These are phyloP conservation scores for Xylaria palmicola DNA, from an alignment of 495 filamentous ascomycete species.

Conservation along the genomic window DNA sequence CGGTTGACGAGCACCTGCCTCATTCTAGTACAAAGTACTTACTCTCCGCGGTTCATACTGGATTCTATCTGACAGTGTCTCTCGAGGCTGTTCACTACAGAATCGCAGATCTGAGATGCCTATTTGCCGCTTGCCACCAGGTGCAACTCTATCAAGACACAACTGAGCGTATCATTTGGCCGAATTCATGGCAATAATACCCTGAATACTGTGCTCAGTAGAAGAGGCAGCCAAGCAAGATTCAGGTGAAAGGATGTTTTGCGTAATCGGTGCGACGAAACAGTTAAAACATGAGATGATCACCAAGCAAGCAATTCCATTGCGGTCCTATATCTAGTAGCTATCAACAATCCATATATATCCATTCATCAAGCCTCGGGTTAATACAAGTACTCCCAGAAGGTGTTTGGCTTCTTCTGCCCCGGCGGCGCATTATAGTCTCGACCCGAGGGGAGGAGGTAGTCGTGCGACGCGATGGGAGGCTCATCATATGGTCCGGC, in stretches of 20 bases:
- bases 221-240: no score
- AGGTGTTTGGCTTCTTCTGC: not conserved
- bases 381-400: not conserved
- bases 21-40: not conserved
- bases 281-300: not conserved
- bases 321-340: not conserved
- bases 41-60: not conserved
- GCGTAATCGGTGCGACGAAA: not conserved
- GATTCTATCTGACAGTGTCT: not conserved
- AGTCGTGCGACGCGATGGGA: not conserved
- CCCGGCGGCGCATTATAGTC: not conserved
- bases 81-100: no score
- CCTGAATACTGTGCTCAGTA: no score
- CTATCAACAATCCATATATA: no score
- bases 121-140: no score
- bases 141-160: no score
- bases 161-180: no score
- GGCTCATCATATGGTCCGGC: constrained; percentile 1
- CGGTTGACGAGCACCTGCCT: not conserved
- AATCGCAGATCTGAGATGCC: no score
- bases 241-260: no score
- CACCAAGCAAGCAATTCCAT: not conserved
- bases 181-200: no score
- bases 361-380: no score
- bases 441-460: not conserved